Evolutionary conservation across 371 early-diverging fungal species (phyloP).

Genomic region (Rhizopus arrhizus): DNA sequence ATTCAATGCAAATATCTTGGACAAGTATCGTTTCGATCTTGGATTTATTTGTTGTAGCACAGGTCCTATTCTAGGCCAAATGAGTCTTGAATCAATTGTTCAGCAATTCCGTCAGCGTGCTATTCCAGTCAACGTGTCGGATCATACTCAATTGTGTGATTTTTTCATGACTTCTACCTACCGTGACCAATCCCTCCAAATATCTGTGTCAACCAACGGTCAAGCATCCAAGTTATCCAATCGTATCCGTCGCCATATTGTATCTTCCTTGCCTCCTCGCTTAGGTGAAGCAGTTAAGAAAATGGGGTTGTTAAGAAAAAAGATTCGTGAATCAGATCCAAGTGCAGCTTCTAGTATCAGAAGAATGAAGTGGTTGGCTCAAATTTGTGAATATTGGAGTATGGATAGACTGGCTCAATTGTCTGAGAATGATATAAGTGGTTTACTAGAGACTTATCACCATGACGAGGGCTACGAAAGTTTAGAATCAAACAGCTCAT

Average conservation of each 20-base stretch:
- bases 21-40: conserved; percentile 26
- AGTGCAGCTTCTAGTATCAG: conserved; percentile 52
- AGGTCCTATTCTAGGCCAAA: not conserved
- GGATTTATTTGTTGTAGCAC: conserved; percentile 37
- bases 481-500: conserved; percentile 15
- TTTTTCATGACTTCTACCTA: conserved; percentile 82
- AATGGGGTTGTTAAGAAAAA: conserved; percentile 60
- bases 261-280: conserved; percentile 55
- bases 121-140: conserved; percentile 81
- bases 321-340: conserved; percentile 60
- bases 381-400: conserved; percentile 77
- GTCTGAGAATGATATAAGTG: conserved; percentile 62
- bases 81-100: conserved; percentile 41
- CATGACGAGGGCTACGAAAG: conserved; percentile 62
- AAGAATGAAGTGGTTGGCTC: conserved; percentile 76
- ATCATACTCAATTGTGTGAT: conserved; percentile 74
- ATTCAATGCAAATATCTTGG: conserved; percentile 11
- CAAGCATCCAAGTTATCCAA: conserved; percentile 77
- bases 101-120: conserved; percentile 46
- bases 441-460: conserved; percentile 66
- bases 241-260: conserved; percentile 66
- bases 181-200: conserved; percentile 71
- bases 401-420: conserved; percentile 62
- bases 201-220: conserved; percentile 82
- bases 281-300: conserved; percentile 67